Base-by-base conservation (phyloP, 2,329 filamentous ascomycete genomes). In the Cercospora zeae-maydis region DNA sequence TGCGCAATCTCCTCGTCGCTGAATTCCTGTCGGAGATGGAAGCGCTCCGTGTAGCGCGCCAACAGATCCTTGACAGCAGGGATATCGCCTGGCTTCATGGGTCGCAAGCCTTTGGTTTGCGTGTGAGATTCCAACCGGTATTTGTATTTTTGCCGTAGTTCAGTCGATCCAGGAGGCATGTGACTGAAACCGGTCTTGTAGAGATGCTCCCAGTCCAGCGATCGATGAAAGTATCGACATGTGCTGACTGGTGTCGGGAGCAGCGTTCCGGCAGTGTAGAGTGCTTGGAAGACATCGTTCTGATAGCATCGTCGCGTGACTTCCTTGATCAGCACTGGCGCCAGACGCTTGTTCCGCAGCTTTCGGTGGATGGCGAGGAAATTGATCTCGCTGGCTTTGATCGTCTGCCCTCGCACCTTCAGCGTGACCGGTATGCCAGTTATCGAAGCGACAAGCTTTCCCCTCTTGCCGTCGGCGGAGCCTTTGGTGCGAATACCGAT, bases 361-460 rank as follows among this genome's bases (percentile, higher is more conserved):
- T 98, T 98, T 83, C 98, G 98, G 83, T 99, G 95, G 60, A 99
- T 89, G 74, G 93, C 96, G 69, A 99, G 88, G 79, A 98, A 99
- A 81, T 99, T 99, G 79, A 99, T 95, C 77, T 99, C 95, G 54
- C 91, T 92, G 69, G 90, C 88, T 66, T 87, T 85, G 64, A 99
- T 79, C 62, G 85, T 79, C 63, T 90, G 90, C 63, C 89, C 82
- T 67, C 93, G 90, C 47, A 99, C 88, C 58, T 89, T 88, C 62
- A 99, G 82, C 67, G 88, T 84, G 64, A 95, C 88, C 0, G 95
- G 95, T 51, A 98, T 91, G 70, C 92, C 95, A 42, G 92, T 96
- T 75, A 99, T 98, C 78, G 96, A 97, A 61, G 93, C 95, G 57
- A 97, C 92, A 14, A 99, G 86, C 75, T 93, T 96, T 72, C 86